Evolutionary conservation across 1,284 basidiomycete genomes (phyloP), one percentile per base, ranked within the genome.

Genomic region (Trichosporon ovoides): DNA sequence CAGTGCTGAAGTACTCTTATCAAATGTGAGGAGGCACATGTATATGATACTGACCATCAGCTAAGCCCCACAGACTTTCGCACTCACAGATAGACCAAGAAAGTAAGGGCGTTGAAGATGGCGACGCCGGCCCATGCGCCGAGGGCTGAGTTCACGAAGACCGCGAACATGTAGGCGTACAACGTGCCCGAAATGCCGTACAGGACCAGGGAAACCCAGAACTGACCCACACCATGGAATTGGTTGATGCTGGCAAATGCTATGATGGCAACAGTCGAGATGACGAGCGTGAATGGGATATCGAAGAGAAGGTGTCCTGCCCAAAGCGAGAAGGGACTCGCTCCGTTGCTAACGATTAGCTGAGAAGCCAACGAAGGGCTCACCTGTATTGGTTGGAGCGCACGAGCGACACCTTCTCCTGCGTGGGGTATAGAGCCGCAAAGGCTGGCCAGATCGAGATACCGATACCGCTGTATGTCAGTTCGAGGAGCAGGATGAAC

Each of bases 291-390:
- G 64, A 83, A 82, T 3, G 87, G 81, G 0, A 84, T 79, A 68
- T 91, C 89, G 71, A 87, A 88, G 64, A 87, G 77, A 7, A 89
- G 79, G 72, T 91, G 88, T 0, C 88, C 88, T 1, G 89, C 77
- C 88, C 88, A 90, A 20, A 90, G 78, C 0, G 86, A 86, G 28
- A 84, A 73, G 7, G 88, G 87, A 56, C 84, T 82, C 28, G 89
- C 78, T 0, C 88, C 88, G 68, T 91, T 91, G 33, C 31, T 36
- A 33, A 2, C 18, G 14, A 49, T 33, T 6, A 43, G 24, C 19
- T 28, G 19, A 28, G 37, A 16, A 3, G 35, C 76, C 61, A 87
- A 85, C 86, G 87, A 22, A 4, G n/a, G 14, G 31, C 63, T 55
- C 28, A 68, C 67, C 66, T 68, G 58, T 72, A 72, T 59, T 90